These are phyloP conservation scores for Chlorella sorokiniana DNA, from an alignment of 139 green algal genomes.

Conservation along the genomic window DNA sequence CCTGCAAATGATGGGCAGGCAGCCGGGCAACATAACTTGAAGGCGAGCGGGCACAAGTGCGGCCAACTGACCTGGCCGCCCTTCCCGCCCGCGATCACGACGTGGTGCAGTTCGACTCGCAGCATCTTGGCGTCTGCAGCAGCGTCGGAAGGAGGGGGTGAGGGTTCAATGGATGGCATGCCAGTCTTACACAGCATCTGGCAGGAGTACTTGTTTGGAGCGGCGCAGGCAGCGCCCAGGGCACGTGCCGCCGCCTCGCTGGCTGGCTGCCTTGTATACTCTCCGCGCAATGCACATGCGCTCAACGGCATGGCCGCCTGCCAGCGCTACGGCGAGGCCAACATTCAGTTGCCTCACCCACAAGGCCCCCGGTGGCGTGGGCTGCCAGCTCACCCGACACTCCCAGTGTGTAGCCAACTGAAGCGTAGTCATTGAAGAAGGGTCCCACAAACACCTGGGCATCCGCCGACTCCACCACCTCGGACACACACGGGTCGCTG, in stretches of 20 bases:
- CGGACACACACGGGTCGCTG: conserved; percentile 48
- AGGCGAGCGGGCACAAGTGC: background rate
- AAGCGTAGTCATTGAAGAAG: conserved; percentile 79
- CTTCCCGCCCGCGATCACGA: conserved; percentile 30
- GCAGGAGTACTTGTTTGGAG: too few species aligned
- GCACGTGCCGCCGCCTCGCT: too few species aligned
- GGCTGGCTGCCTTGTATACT: background rate
- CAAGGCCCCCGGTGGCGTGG: too few species aligned
- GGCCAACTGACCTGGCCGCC: conserved; percentile 18
- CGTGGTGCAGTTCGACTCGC: conserved; percentile 29
- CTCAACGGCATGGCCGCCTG: too few species aligned
- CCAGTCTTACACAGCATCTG: background rate
- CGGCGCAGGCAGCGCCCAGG: too few species aligned
- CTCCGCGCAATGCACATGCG: background rate
- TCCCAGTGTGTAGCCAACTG: conserved; percentile 47
- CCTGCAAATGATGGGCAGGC: background rate
- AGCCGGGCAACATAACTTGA: background rate
- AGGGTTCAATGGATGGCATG: background rate
- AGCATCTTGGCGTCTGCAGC: conserved; percentile 40
- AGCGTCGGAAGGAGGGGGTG: background rate
- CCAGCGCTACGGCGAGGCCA: too few species aligned
- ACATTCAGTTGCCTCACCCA: too few species aligned
- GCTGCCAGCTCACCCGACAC: background rate
- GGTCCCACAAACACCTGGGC: conserved; percentile 50
- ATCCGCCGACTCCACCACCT: conserved; percentile 74